Base-by-base conservation (phyloP, 2,329 filamentous ascomycete species). In the Elsinoe australis region DNA sequence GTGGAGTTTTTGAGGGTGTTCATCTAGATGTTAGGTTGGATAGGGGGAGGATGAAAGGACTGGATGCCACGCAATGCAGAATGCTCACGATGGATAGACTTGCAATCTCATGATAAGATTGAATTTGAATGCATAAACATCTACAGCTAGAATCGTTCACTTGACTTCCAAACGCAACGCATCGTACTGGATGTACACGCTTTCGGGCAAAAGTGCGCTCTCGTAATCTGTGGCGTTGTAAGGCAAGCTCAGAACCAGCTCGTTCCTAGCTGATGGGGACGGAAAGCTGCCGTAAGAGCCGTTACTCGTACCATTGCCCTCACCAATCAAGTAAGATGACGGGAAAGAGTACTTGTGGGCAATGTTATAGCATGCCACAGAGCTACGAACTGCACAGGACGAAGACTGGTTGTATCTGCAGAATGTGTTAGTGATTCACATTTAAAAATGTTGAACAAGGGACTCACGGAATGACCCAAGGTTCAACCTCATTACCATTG, bases 1-100 rank as follows among this genome's bases (percentile, higher is more conserved):
- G 83, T 83, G 0, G 85, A 90, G 65, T 85, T 83, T 56, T 61
- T 85, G 63, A 72, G 83, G 39, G 73, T 73, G 24, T 83, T 76
- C 52, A 66, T 75, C 29, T 76, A 65, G 41, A 9, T 3, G 39
- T 2, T n/a, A 15, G 15, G 10, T 10, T 26, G 15, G 6, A 39
- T 39, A n/a, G 19, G 19, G 19, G 28, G 26, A 26, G 12, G 14
- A 18, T 35, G 14, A 35, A n/a, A n/a, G n/a, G n/a, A n/a, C n/a
- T n/a, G n/a, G n/a, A n/a, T n/a, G n/a, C n/a, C n/a, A n/a, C n/a
- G n/a, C n/a, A n/a, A n/a, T n/a, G n/a, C n/a, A n/a, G n/a, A n/a
- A n/a, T n/a, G n/a, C n/a, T n/a, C n/a, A n/a, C n/a, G n/a, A n/a
- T n/a, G n/a, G n/a, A n/a, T n/a, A n/a, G n/a, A n/a, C n/a, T n/a